Conservation (phyloP, 2,329 filamentous ascomycete genomes). For the Penicillium sp. region DNA sequence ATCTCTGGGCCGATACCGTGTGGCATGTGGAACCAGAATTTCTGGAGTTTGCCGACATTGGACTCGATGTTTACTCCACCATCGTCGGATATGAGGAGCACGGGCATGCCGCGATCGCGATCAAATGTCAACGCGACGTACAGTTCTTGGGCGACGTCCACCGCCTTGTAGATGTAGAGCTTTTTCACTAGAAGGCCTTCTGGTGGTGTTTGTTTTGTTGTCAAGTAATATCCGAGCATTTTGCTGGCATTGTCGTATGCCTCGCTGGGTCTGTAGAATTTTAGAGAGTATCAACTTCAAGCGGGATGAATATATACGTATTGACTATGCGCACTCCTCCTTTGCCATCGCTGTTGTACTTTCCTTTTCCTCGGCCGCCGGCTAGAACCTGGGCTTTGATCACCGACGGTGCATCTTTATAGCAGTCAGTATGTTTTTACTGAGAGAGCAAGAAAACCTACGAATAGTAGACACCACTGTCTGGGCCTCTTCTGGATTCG, state of each 20-base stretch:
- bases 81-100: conserved; percentile 38
- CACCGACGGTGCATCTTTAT: conserved; percentile 27
- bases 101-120: conserved; percentile 42
- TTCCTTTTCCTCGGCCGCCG: conserved; percentile 34
- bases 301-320: conserved; percentile 15
- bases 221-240: conserved; percentile 31
- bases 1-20: conserved; percentile 28
- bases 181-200: conserved; percentile 30
- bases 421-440: background rate
- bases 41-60: conserved; percentile 26
- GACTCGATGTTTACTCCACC: conserved; percentile 36
- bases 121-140: conserved; percentile 48
- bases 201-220: conserved; percentile 31
- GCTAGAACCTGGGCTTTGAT: conserved; percentile 36
- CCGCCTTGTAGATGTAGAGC: conserved; percentile 39
- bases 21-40: conserved; percentile 27
- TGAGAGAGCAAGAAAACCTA: conserved; percentile 2
- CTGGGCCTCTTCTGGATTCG: conserved; percentile 22
- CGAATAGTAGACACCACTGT: conserved; percentile 27
- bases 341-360: conserved; percentile 29
- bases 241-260: conserved; percentile 27
- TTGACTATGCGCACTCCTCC: conserved; percentile 30
- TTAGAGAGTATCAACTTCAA: background rate
- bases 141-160: conserved; percentile 37
- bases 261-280: conserved; percentile 20